Evolutionary conservation across 148 eudicot species (phyloP).

Genomic region (Cornus suecica): DNA sequence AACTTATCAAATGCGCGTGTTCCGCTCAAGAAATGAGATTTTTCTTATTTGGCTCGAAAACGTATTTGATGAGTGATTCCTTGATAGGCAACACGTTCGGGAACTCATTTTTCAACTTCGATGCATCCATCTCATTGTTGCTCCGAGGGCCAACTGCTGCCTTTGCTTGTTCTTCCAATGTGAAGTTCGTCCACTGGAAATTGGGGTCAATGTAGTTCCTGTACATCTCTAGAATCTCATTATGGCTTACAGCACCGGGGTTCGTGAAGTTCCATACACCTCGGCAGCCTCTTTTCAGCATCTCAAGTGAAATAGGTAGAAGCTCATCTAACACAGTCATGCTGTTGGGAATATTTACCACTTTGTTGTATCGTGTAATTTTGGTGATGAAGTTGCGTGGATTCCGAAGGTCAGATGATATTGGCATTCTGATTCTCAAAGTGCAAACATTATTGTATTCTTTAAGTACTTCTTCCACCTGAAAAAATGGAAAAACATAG

Average conservation of each 20-base stretch:
- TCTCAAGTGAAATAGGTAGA: slow-evolving; percentile 15
- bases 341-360: slow-evolving; percentile 19
- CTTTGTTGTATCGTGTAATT: slow-evolving; percentile 17
- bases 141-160: slow-evolving; percentile 12
- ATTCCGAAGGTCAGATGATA: slow-evolving; percentile 14
- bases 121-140: slow-evolving; percentile 17
- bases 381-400: slow-evolving; percentile 20
- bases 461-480: slow-evolving; percentile 16
- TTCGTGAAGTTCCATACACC: slow-evolving; percentile 22
- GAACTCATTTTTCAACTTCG: slow-evolving; percentile 13
- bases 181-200: slow-evolving; percentile 14
- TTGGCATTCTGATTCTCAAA: slow-evolving; percentile 18
- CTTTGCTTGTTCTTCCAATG: slow-evolving; percentile 14
- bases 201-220: slow-evolving; percentile 13
- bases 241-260: slow-evolving; percentile 15
- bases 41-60: slow-evolving; percentile 15
- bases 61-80: slow-evolving; percentile 13
- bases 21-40: slow-evolving; percentile 3
- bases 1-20: neutral
- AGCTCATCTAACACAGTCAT: slow-evolving; percentile 16
- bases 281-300: slow-evolving; percentile 11
- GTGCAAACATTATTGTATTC: slow-evolving; percentile 17
- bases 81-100: slow-evolving; percentile 11
- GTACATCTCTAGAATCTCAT: slow-evolving; percentile 18
- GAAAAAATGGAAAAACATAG: neutral